Evolutionary conservation across 129 eudicot genomes (phyloP), one percentile per base, ranked within the genome.

Genomic region (Tagetes patula): DNA sequence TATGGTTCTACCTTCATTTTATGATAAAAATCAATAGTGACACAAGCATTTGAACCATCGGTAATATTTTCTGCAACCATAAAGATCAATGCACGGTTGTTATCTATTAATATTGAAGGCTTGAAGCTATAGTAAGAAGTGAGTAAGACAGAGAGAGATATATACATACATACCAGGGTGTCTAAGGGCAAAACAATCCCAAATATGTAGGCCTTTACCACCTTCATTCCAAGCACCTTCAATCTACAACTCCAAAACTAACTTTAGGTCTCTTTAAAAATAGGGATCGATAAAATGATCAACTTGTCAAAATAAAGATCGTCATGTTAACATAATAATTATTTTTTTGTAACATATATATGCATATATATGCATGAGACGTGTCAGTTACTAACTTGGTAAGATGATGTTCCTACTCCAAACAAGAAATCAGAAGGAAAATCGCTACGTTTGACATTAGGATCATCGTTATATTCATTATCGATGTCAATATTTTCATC

Each of bases 321-420:
- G 27, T 20, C 27, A 20, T 20, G 27, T 20, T 4, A 3, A 33
- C 3, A 20, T 20, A 20, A 20, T 20, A 20, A 20, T 20, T 20
- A 20, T 20, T 20, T 20, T 20, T 20, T 20, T 20, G 27, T 20
- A 20, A 20, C 27, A 20, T 20, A 20, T 20, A 20, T 20, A 20
- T 20, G 27, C 27, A 20, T 20, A 20, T 20, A 20, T 20, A 20
- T 20, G 27, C 27, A 20, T 20, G 27, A 20, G 27, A 20, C 27
- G 27, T 20, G 27, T 20, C 27, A 20, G 27, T 20, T n/a, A 56
- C 65, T 59, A 3, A 59, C 82, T 42, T 79, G 82, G 65, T 72
- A 5, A 12, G 81, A 70, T 30, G 81, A 69, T 31, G 81, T 69
- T 70, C 81, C 81, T 47, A 77, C 76, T 77, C 78, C 78, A 1